Evolutionary conservation across 495 filamentous ascomycete genomes (phyloP), one percentile per base, ranked within the genome.

Genomic region (Penicillium chermesinum): DNA sequence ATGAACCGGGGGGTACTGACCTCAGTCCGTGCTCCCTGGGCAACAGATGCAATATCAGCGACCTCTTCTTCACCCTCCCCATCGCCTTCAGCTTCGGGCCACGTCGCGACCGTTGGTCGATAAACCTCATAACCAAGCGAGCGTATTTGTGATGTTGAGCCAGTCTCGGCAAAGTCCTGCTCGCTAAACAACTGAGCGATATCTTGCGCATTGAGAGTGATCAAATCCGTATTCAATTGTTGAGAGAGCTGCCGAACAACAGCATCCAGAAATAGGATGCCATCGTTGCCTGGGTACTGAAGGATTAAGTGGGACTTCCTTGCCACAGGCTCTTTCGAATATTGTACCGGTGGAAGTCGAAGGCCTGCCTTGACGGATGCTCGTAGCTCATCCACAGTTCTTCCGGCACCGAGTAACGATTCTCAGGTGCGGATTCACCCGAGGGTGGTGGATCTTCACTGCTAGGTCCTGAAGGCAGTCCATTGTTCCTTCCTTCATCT

Each of bases 151-250:
- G 52, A 68, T 20, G 52, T 71, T 35, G 56, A 65, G 43, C 54
- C 74, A 10, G 47, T 62, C 40, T 71, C 65, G 10, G 67, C 62
- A 18, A 71, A 55, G 39, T 94, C 88, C 32, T 85, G 88, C 53
- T 84, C 77, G 21, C 82, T 86, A 34, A 86, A 78, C 34, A 97
- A 71, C 46, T 89, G 75, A 12, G 89, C 86, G 52, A 98, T 75
- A 61, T 89, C 87, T 50, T 86, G 82, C 12, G 89, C 83, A 63
- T 86, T 82, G 12, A 98, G 65, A 17, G 79, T 77, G 27, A 98
- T 69, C 4, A 96, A 59, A 62, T 97, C 87, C n/a, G 90, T 83
- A 25, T 71, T 66, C 10, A 85, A 48, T 14, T 79, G 72, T 9
- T 66, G 58, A 1, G 89, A 85, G 22, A 87, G 64, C 21, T 64